Evolutionary conservation across 768 basidiomycete genomes (phyloP).

Genomic region (Lentinula sp.): DNA sequence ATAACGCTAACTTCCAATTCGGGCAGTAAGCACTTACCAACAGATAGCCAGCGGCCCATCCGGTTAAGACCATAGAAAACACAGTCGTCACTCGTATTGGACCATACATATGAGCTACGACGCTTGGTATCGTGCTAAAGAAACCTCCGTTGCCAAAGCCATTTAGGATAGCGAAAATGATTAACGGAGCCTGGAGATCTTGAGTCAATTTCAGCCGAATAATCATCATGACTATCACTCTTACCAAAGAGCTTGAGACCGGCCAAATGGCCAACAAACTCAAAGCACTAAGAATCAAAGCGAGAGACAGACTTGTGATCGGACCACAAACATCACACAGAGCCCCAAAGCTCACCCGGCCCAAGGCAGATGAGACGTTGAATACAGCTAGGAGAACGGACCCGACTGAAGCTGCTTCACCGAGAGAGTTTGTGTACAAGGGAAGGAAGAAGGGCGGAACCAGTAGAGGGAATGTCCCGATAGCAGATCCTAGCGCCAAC

Average conservation of each 20-base stretch:
- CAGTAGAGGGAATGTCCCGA: constrained; percentile 29
- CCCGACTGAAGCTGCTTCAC: constrained; percentile 15
- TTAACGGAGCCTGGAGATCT: constrained; percentile 8
- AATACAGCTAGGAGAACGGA: constrained; percentile 26
- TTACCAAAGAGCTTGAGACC: constrained; percentile 16
- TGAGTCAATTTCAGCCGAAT: too few species aligned
- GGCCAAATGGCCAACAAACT: constrained; percentile 25
- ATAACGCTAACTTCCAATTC: too few species aligned
- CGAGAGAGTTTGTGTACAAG: constrained; percentile 23
- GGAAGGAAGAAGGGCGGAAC: constrained; percentile 31
- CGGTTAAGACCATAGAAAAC: constrained; percentile 26
- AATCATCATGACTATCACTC: too few species aligned
- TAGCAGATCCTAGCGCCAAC: constrained; percentile 24
- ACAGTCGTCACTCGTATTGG: constrained; percentile 21
- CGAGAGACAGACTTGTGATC: constrained; percentile 18
- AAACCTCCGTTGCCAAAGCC: constrained; percentile 25
- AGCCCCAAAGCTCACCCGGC: constrained; percentile 21
- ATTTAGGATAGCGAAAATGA: constrained; percentile 18
- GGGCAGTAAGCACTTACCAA: background rate
- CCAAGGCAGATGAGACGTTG: constrained; percentile 27
- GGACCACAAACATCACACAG: constrained; percentile 24
- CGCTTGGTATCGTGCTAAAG: constrained; percentile 25
- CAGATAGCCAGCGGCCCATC: constrained; percentile 21
- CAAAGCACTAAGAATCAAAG: constrained; percentile 20
- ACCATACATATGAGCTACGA: constrained; percentile 23